Conservation (phyloP, 176 grass and related monocot genomes). For the Eragrostis nindensis region DNA sequence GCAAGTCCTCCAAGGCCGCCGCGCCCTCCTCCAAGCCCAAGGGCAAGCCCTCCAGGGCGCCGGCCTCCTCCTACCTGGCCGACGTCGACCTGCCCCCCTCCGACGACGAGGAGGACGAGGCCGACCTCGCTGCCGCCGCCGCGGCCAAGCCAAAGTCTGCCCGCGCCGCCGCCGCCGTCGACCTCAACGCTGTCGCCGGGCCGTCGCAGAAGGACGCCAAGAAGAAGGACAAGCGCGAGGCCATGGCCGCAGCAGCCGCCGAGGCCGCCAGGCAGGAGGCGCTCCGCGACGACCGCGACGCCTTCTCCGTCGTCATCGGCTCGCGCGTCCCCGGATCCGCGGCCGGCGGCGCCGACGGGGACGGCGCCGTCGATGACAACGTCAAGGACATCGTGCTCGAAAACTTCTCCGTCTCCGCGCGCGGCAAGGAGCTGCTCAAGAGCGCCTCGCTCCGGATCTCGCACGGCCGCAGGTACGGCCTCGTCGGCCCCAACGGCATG, state of each 20-base stretch:
- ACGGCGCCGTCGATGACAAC: conserved; percentile 65
- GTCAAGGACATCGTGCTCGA: conserved; percentile 76
- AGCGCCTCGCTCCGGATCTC: conserved; percentile 81
- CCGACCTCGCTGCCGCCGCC: conserved; percentile 26
- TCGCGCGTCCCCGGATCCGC: conserved; percentile 49
- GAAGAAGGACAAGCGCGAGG: conserved; percentile 89
- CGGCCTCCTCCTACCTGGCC: conserved; percentile 67
- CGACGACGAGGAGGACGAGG: conserved; percentile 70
- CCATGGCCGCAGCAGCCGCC: conserved; percentile 50
- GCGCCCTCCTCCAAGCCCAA: conserved; percentile 64
- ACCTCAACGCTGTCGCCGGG: conserved; percentile 45
- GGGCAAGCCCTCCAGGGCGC: conserved; percentile 47
- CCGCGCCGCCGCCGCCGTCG: conserved; percentile 38
- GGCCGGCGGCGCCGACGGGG: conserved; percentile 31
- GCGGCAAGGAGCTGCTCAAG: conserved; percentile 93
- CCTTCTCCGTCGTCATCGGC: conserved; percentile 89
- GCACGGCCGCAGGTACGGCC: conserved; percentile 80
- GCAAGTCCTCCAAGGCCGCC: conserved; percentile 47
- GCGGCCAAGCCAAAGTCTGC: conserved; percentile 45
- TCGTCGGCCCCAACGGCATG: conserved; percentile 94
- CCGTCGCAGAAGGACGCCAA: conserved; percentile 71
- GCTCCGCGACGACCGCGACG: conserved; percentile 85
- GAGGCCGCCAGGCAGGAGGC: conserved; percentile 73
- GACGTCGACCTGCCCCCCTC: conserved; percentile 86
- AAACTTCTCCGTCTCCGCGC: conserved; percentile 85